A percentile compares a stretch with the other conserved stretches of the same genome.
These are phyloP conservation scores for Cystoderma amianthinum DNA, from an alignment of 768 basidiomycete genomes.

Conservation along the genomic window DNA sequence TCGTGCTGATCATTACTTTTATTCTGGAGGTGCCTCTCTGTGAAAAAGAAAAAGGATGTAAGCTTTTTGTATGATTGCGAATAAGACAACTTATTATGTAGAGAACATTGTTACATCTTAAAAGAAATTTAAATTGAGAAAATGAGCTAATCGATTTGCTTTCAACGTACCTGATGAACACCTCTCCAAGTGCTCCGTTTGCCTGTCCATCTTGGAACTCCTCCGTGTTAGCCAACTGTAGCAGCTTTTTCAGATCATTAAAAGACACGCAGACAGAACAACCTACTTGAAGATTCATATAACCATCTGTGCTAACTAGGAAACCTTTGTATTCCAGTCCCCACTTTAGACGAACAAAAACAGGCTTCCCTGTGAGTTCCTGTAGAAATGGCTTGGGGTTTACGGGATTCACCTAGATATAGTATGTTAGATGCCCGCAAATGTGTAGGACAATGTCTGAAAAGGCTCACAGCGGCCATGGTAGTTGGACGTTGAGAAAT, in stretches of 20 bases:
- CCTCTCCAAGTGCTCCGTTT: constrained; percentile 95
- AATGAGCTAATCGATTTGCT: constrained; percentile 1
- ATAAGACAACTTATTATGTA: constrained; percentile 76
- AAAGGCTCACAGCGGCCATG: constrained; percentile 57
- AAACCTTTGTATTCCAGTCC: constrained; percentile 99
- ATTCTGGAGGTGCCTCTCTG: constrained; percentile 70
- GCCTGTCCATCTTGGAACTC: constrained; percentile 96
- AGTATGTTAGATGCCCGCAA: no score
- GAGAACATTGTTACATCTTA: constrained; percentile 90
- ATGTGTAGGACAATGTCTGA: no score
- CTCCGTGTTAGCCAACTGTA: constrained; percentile 95
- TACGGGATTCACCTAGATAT: constrained; percentile 81
- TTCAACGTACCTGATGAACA: constrained; percentile 86
- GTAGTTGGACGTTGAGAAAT: constrained; percentile 43
- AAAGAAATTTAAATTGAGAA: constrained; percentile 7
- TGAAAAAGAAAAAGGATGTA: constrained; percentile 25
- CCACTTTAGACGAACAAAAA: constrained; percentile 96
- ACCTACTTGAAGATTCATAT: constrained; percentile 96
- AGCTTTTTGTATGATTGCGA: constrained; percentile 7
- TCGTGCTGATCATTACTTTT: no score
- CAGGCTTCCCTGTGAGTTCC: constrained; percentile 95
- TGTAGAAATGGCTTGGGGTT: constrained; percentile 99
- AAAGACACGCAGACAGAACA: constrained; percentile 1
- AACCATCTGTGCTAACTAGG: constrained; percentile 96
- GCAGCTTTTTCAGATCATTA: background rate